Evolutionary conservation across 768 basidiomycete species (phyloP).

Genomic region (Tylopilus cervinicoccineus): DNA sequence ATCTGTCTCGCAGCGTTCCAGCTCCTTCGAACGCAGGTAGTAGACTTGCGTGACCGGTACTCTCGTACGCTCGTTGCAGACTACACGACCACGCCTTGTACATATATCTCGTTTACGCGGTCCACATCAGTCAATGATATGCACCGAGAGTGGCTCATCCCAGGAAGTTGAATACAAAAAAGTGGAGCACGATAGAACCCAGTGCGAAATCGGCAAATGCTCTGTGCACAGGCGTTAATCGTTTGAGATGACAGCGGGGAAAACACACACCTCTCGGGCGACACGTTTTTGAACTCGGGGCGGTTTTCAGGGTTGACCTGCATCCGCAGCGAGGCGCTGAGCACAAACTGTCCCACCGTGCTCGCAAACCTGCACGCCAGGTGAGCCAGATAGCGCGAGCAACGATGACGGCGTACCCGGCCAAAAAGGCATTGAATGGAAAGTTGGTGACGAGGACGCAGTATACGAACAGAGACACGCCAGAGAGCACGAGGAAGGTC

Average conservation of each 20-base stretch:
- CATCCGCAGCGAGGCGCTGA: slow-evolving; percentile 85
- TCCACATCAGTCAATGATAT: not conserved
- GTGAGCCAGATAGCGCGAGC: slow-evolving; percentile 2
- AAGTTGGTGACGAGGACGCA: slow-evolving; percentile 88
- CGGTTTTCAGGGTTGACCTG: slow-evolving; percentile 90
- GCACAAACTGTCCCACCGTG: slow-evolving; percentile 94
- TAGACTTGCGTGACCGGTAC: not conserved
- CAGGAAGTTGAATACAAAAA: slow-evolving; percentile 98
- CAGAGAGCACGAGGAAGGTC: slow-evolving; percentile 86
- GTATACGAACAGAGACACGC: slow-evolving; percentile 87
- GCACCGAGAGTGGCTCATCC: slow-evolving; percentile 46
- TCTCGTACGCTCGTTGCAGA: not conserved
- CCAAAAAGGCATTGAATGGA: slow-evolving; percentile 96
- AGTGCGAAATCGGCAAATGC: slow-evolving; percentile 96
- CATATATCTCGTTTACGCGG: slow-evolving; percentile 2
- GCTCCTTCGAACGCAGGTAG: slow-evolving; percentile 61
- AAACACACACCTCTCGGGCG: slow-evolving; percentile 79
- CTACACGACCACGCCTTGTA: slow-evolving; percentile 9
- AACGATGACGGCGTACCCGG: slow-evolving; percentile 61
- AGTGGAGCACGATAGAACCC: slow-evolving; percentile 94
- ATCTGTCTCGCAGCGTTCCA: slow-evolving; percentile 49
- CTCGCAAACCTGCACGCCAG: slow-evolving; percentile 73
- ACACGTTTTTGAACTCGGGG: slow-evolving; percentile 82
- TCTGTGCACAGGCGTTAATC: slow-evolving; percentile 38
- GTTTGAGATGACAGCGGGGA: not conserved